A percentile compares a stretch with the other conserved stretches of the same genome.
Evolutionary conservation across 768 basidiomycete species (phyloP).

Genomic region (Rhizopogon roseolus): DNA sequence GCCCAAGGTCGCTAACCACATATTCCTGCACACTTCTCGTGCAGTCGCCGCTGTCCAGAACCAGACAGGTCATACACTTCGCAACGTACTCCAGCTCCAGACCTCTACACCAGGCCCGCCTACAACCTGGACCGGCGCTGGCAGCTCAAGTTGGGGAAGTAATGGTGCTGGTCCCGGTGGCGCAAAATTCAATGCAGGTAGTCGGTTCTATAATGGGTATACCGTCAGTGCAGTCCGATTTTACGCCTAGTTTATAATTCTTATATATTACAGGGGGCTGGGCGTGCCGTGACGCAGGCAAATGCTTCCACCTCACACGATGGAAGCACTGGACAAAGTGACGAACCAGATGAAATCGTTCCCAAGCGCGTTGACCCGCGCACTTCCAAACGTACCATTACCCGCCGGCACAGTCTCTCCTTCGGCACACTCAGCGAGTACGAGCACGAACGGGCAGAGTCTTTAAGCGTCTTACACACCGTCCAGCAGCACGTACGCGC

Average conservation of each 20-base stretch:
- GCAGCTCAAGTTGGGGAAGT: conserved; percentile 47
- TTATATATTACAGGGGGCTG: conserved; percentile 46
- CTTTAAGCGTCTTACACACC: conserved; percentile 52
- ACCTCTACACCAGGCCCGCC: conserved; percentile 41
- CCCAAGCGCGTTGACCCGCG: conserved; percentile 26
- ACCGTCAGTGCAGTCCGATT: conserved; percentile 39
- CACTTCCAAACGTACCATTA: conserved; percentile 38
- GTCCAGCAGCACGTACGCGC: conserved; percentile 62
- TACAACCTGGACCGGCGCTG: conserved; percentile 35
- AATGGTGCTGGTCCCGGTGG: conserved; percentile 66
- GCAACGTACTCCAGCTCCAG: conserved; percentile 74
- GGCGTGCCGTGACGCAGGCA: conserved; percentile 69
- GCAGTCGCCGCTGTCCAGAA: conserved; percentile 74
- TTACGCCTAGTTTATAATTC: conserved; percentile 2
- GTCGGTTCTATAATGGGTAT: conserved; percentile 66
- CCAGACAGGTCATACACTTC: conserved; percentile 59
- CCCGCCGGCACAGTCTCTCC: conserved; percentile 59
- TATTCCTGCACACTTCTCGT: conserved; percentile 71
- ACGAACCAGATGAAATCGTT: conserved; percentile 54
- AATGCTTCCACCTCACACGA: conserved; percentile 58
- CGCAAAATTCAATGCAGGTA: conserved; percentile 66
- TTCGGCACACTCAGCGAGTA: conserved; percentile 35
- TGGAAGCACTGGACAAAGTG: conserved; percentile 37
- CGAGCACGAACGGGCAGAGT: conserved; percentile 31
- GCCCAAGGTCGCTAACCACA: conserved; percentile 77